Conservation (phyloP, 1,284 basidiomycete species). For the Pseudozyma sp. region DNA sequence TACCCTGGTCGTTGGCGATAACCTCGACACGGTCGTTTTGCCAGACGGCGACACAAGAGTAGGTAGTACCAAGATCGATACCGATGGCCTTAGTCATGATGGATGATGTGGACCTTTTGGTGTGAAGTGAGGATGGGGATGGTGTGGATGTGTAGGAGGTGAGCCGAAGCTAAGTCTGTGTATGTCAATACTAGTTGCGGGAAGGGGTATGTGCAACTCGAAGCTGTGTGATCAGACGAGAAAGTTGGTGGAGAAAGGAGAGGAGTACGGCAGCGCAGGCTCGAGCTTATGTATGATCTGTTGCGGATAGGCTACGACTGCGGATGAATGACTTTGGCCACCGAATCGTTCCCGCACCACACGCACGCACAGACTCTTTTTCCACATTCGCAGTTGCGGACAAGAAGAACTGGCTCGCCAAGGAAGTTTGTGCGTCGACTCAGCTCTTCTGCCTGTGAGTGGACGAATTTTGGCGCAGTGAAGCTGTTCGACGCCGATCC, state of each 20-base stretch:
- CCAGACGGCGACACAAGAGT: conserved; percentile 84
- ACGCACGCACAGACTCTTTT: conserved; percentile 14
- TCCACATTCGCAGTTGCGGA: not conserved
- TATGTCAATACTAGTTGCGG: conserved; percentile 23
- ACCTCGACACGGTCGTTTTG: conserved; percentile 98
- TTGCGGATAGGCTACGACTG: not conserved
- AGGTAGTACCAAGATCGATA: conserved; percentile 86
- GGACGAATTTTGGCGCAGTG: not conserved
- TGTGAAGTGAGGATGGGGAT: conserved; percentile 6
- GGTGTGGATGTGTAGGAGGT: not conserved
- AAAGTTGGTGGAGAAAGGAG: conserved; percentile 8
- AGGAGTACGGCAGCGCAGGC: not conserved
- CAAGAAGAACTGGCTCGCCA: conserved; percentile 8
- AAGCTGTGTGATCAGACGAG: conserved; percentile 22
- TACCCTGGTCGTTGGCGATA: conserved; percentile 91
- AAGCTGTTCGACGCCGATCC: conserved; percentile 29
- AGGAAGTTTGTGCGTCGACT: conserved; percentile 31
- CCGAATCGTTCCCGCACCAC: conserved; percentile 3
- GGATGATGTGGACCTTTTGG: conserved; percentile 25
- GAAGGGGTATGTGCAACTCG: conserved; percentile 51
- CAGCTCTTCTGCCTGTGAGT: conserved; percentile 1
- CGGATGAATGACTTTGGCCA: conserved; percentile 15
- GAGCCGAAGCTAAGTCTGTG: conserved; percentile 29
- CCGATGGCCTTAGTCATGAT: conserved; percentile 81
- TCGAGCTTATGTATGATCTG: conserved; percentile 34